Conservation (phyloP, 2,329 filamentous ascomycete genomes). For the Calonectria naviculata region DNA sequence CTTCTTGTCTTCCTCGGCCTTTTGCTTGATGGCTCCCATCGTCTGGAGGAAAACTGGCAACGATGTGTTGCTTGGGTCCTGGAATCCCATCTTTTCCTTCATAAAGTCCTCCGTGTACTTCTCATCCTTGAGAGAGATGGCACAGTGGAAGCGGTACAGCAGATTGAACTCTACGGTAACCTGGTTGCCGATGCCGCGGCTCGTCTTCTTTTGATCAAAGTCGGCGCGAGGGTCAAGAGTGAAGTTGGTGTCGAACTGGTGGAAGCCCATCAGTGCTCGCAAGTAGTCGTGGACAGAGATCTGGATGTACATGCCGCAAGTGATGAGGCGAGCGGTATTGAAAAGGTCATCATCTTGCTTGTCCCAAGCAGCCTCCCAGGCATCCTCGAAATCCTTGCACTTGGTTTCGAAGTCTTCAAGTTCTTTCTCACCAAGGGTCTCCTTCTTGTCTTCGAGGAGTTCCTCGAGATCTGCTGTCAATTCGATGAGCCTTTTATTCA, state of each 20-base stretch:
- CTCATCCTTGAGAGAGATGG: constrained; percentile 45
- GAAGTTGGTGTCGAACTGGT: constrained; percentile 67
- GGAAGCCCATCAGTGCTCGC: constrained; percentile 56
- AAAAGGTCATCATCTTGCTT: constrained; percentile 57
- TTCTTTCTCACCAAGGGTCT: too few relatives aligned
- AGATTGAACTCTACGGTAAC: constrained; percentile 49
- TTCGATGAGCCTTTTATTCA: background rate
- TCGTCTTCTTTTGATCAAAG: constrained; percentile 37
- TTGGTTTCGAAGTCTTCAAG: background rate
- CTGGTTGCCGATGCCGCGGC: constrained; percentile 46
- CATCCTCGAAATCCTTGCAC: background rate
- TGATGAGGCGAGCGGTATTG: constrained; percentile 55
- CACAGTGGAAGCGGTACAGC: constrained; percentile 49
- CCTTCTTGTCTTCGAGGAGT: background rate
- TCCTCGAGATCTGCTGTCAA: background rate
- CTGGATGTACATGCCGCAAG: constrained; percentile 68
- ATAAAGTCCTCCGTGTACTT: constrained; percentile 42
- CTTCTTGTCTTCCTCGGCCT: background rate
- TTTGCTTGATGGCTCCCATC: background rate
- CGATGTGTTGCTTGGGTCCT: background rate
- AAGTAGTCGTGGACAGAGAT: constrained; percentile 54
- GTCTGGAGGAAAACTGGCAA: background rate
- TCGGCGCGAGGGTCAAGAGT: constrained; percentile 53
- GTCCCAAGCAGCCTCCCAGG: constrained; percentile 40
- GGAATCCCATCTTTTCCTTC: background rate